A percentile compares a stretch with the other conserved stretches of the same genome.
phyloP scores from a whole-genome alignment of 164 flowering plant species.

The Sedum album region DNA sequence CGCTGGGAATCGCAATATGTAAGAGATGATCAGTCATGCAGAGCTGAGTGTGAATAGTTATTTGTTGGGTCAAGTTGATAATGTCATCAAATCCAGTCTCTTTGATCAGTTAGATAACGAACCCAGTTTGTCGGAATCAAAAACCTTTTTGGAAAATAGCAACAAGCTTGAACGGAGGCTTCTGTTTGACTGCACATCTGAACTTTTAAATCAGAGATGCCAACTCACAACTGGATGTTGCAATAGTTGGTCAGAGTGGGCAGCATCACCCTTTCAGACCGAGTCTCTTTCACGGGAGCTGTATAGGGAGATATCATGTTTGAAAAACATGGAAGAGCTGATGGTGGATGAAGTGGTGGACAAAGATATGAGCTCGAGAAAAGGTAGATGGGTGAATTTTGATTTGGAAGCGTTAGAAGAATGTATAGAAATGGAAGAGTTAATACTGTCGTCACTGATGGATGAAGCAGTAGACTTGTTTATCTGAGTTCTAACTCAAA shows the following conservation, averaged over 20 bases:
- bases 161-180: constrained; percentile 29
- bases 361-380: constrained; percentile 47
- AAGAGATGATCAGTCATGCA: constrained; percentile 17
- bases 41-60: constrained; percentile 26
- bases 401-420: constrained; percentile 43
- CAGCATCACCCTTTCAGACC: constrained; percentile 16
- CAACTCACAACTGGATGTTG: constrained; percentile 21
- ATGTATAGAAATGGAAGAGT: constrained; percentile 38
- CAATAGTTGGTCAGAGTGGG: constrained; percentile 27
- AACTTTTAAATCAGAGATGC: constrained; percentile 25
- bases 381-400: constrained; percentile 58
- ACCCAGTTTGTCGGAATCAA: not conserved
- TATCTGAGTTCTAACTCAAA: not conserved
- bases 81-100: constrained; percentile 24
- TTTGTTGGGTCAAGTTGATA: constrained; percentile 17
- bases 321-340: constrained; percentile 34
- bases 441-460: constrained; percentile 32
- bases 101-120: constrained; percentile 35
- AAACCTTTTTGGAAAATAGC: constrained; percentile 17
- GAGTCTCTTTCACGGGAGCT: constrained; percentile 38
- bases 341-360: constrained; percentile 60
- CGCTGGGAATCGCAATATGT: constrained; percentile 44
- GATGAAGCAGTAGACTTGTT: constrained; percentile 43
- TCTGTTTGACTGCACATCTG: constrained; percentile 41
- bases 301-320: constrained; percentile 32